A percentile compares a stretch with the other conserved stretches of the same genome.
phyloP scores from a whole-genome alignment of 441 rosid species.

The Eutrema salsugineum region DNA sequence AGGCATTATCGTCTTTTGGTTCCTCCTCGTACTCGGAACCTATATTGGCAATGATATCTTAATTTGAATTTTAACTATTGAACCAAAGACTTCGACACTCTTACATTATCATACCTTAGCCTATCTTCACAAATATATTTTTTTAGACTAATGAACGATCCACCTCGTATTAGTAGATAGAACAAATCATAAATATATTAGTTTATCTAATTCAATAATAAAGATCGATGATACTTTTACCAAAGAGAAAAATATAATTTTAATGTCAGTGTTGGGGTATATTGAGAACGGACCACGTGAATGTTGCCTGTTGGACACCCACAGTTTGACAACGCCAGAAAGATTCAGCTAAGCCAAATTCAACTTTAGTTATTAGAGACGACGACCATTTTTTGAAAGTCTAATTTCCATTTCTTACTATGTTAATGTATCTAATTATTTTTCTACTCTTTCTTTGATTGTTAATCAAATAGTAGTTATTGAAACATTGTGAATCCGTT shows the following conservation, averaged over 20 bases:
- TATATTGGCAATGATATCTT: not conserved
- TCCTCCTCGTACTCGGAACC: not conserved
- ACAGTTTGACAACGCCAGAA: slow-evolving; percentile 16
- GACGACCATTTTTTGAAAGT: not conserved
- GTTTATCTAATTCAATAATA: too few relatives aligned
- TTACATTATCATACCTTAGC: not conserved
- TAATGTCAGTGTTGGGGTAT: not conserved
- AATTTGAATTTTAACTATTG: not conserved
- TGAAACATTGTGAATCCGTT: not conserved
- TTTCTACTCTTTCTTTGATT: not conserved
- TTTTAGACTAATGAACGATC: not conserved
- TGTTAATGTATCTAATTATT: not conserved
- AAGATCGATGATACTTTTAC: not conserved
- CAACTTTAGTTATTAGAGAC: not conserved
- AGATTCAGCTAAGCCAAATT: not conserved
- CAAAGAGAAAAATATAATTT: not conserved
- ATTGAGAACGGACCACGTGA: not conserved
- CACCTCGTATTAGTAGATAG: not conserved
- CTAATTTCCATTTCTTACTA: not conserved
- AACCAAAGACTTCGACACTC: not conserved
- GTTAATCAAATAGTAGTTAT: not conserved
- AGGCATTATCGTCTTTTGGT: too few relatives aligned
- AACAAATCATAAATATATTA: not conserved
- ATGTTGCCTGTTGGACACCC: slow-evolving; percentile 8
- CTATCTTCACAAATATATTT: not conserved